A percentile compares a stretch with the other conserved stretches of the same genome.
phyloP scores from a whole-genome alignment of 495 filamentous ascomycete genomes.

The Cladorrhinum samala region DNA sequence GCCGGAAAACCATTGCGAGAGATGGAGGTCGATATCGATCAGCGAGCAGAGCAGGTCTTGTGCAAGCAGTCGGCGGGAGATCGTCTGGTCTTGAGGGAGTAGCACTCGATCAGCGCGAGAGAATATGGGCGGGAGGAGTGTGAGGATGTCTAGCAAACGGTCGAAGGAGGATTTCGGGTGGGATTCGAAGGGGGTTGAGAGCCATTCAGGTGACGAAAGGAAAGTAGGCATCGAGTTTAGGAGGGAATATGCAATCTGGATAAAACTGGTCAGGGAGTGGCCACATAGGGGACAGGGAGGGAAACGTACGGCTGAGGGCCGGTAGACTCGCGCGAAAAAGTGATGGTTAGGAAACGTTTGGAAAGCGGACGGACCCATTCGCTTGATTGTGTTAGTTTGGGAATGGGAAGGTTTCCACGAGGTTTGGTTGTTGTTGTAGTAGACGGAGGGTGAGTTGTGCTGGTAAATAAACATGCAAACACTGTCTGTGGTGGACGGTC shows the following conservation, averaged over 20 bases:
- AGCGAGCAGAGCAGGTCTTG: conserved; percentile 38
- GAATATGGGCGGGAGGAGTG: conserved; percentile 33
- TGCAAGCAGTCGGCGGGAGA: conserved; percentile 30
- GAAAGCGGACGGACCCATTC: conserved; percentile 34
- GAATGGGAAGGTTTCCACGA: conserved; percentile 24
- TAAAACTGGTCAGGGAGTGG: background rate
- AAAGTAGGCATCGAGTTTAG: conserved; percentile 39
- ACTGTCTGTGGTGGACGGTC: conserved; percentile 20
- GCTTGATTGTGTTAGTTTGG: conserved; percentile 27
- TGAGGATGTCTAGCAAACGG: conserved; percentile 36
- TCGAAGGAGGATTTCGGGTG: conserved; percentile 41
- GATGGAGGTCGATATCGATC: conserved; percentile 32
- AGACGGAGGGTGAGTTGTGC: conserved; percentile 26
- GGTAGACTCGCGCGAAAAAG: conserved; percentile 44
- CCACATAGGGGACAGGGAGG: background rate
- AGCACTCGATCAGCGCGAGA: conserved; percentile 29
- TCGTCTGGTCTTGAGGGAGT: conserved; percentile 20
- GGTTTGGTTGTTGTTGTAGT: conserved; percentile 21
- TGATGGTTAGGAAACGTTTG: conserved; percentile 41
- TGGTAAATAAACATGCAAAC: conserved; percentile 42
- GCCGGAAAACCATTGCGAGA: conserved; percentile 34
- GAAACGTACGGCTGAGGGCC: conserved; percentile 34
- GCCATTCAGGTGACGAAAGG: conserved; percentile 39
- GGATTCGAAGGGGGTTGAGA: conserved; percentile 35
- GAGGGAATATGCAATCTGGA: conserved; percentile 37